Conservation (phyloP, 1,284 basidiomycete genomes). For the Fomitopsis pinicola region DNA sequence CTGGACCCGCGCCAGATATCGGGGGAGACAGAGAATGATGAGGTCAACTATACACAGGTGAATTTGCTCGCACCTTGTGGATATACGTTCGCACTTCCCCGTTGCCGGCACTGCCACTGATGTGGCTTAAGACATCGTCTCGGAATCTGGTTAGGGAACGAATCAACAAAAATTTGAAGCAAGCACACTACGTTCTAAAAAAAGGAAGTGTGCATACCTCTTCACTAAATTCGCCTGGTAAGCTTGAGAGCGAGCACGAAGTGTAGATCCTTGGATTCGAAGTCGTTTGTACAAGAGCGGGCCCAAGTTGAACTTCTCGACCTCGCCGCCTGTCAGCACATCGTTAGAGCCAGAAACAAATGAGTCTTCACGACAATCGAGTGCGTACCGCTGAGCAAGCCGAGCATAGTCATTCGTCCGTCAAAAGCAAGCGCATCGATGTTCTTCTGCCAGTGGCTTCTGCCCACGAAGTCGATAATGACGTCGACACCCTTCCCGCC, state of each 20-base stretch:
- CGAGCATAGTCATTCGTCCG: conserved; percentile 73
- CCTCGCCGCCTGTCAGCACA: conserved; percentile 50
- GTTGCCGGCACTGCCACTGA: conserved; percentile 51
- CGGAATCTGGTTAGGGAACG: conserved; percentile 31
- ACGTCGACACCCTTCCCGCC: conserved; percentile 71
- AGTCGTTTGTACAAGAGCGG: conserved; percentile 85
- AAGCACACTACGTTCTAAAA: background rate
- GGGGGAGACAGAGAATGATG: background rate
- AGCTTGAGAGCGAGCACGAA: conserved; percentile 72
- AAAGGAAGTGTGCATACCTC: conserved; percentile 34
- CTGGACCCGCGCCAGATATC: conserved; percentile 28
- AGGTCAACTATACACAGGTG: background rate
- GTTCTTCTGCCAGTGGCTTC: conserved; percentile 82
- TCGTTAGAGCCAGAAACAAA: background rate
- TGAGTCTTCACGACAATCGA: background rate
- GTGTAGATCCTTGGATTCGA: conserved; percentile 84
- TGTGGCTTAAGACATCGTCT: conserved; percentile 48
- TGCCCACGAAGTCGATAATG: conserved; percentile 86
- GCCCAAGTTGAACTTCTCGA: conserved; percentile 60
- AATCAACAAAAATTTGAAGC: conserved; percentile 10
- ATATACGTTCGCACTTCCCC: conserved; percentile 73
- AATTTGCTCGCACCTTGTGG: conserved; percentile 52
- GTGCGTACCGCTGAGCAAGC: conserved; percentile 63
- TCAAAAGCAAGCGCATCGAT: conserved; percentile 73
- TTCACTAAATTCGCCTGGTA: conserved; percentile 82